A percentile compares a stretch with the other conserved stretches of the same genome.
These are phyloP conservation scores for Bipolaris oryzae DNA, from an alignment of 2,329 filamentous ascomycete species.

Conservation along the genomic window DNA sequence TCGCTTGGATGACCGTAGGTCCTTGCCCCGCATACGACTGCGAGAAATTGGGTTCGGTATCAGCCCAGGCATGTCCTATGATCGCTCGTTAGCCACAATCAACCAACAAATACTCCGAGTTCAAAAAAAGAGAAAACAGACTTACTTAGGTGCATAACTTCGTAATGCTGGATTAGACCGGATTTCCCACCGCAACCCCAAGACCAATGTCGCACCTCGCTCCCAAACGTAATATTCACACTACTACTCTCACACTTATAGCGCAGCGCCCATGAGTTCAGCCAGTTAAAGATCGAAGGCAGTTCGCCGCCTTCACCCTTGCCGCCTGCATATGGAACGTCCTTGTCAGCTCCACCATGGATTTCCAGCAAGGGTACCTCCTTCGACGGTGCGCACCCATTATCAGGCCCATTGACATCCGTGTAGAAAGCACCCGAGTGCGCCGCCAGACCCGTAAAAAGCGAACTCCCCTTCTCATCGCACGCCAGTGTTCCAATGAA, in stretches of 20 bases:
- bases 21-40: conserved; percentile 48
- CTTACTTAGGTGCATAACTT: conserved; percentile 52
- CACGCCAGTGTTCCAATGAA: conserved; percentile 58
- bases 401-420: conserved; percentile 46
- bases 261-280: conserved; percentile 52
- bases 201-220: conserved; percentile 52
- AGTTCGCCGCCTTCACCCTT: conserved; percentile 52
- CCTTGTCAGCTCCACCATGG: conserved; percentile 57
- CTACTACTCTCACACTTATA: conserved; percentile 42
- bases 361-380: conserved; percentile 56
- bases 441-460: conserved; percentile 56
- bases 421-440: conserved; percentile 57
- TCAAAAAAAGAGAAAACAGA: not conserved
- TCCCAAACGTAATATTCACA: conserved; percentile 25
- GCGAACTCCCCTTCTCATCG: conserved; percentile 46
- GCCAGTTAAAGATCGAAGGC: conserved; percentile 53
- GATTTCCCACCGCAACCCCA: conserved; percentile 51
- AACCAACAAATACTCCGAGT: not conserved
- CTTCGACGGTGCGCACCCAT: conserved; percentile 50
- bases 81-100: conserved; percentile 7
- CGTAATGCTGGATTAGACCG: conserved; percentile 54
- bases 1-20: conserved; percentile 54
- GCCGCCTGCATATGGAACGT: conserved; percentile 55
- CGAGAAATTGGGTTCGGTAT: conserved; percentile 54
- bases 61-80: conserved; percentile 54